Evolutionary conservation across 768 basidiomycete genomes (phyloP).

Genomic region (Agrocybe praecox): DNA sequence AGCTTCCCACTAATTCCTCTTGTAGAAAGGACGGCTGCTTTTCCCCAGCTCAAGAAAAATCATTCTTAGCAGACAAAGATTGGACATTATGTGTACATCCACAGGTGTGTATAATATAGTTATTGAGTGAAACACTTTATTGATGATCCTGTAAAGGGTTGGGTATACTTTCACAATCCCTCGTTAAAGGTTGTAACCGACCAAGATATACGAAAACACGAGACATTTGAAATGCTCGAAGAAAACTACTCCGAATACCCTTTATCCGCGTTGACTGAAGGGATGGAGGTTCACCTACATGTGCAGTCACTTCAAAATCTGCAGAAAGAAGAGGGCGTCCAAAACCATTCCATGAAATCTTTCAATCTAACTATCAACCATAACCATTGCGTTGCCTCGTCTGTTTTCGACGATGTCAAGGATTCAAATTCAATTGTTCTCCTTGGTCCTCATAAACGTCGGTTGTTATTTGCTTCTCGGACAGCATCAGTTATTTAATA

Average conservation of each 20-base stretch:
- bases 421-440: slow-evolving; percentile 23
- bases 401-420: slow-evolving; percentile 33
- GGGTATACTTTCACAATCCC: slow-evolving; percentile 51
- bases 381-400: slow-evolving; percentile 47
- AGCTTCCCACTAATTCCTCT: not conserved
- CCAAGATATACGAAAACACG: slow-evolving; percentile 48
- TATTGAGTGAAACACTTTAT: not conserved
- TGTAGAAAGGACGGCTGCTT: slow-evolving; percentile 4
- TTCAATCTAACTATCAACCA: slow-evolving; percentile 50
- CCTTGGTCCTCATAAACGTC: slow-evolving; percentile 29
- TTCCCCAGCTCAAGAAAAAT: slow-evolving; percentile 9
- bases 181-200: slow-evolving; percentile 44
- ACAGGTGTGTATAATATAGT: slow-evolving; percentile 23
- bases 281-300: slow-evolving; percentile 46
- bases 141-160: slow-evolving; percentile 36
- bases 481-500: not conserved
- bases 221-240: slow-evolving; percentile 29
- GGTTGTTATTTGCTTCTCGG: not conserved
- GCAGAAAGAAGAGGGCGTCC: slow-evolving; percentile 16
- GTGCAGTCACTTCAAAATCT: slow-evolving; percentile 19
- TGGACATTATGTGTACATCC: slow-evolving; percentile 48
- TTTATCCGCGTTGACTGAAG: slow-evolving; percentile 32
- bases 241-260: slow-evolving; percentile 29
- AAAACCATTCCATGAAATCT: slow-evolving; percentile 11
- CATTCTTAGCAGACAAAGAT: slow-evolving; percentile 16